These are phyloP conservation scores for Alternaria atra DNA, from an alignment of 2,329 filamentous ascomycete genomes.

Conservation along the genomic window DNA sequence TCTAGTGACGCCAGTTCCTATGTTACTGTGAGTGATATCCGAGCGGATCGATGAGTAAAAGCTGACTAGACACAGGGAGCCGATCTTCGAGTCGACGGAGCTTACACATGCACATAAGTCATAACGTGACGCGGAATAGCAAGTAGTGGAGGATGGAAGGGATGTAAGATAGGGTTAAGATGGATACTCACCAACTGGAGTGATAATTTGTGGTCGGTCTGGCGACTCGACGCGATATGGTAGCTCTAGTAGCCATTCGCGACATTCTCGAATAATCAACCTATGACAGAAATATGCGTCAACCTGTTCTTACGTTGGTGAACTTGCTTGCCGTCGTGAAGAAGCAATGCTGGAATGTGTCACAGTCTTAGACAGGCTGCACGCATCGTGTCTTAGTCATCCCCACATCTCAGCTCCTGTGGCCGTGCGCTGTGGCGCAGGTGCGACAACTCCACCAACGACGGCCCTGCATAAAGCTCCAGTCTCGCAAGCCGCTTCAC, in stretches of 20 bases:
- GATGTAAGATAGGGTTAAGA: not conserved
- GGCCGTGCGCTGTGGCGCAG: constrained; percentile 20
- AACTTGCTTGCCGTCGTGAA: not conserved
- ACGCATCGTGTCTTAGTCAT: constrained; percentile 15
- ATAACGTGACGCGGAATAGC: too few relatives aligned
- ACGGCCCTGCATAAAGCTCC: constrained; percentile 24
- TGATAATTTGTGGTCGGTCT: not conserved
- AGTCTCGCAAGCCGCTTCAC: constrained; percentile 23
- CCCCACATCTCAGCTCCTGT: constrained; percentile 15
- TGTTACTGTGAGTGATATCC: constrained; percentile 41
- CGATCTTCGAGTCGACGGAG: constrained; percentile 83
- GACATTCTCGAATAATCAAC: not conserved
- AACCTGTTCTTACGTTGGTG: not conserved
- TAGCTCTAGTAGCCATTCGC: not conserved
- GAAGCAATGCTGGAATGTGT: not conserved
- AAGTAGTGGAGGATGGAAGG: not conserved
- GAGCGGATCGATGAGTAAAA: not conserved
- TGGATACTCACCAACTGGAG: not conserved
- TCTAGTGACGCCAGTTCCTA: constrained; percentile 73
- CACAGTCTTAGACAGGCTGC: not conserved
- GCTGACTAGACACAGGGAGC: constrained; percentile 62
- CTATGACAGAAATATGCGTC: not conserved
- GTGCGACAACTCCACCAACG: constrained; percentile 15
- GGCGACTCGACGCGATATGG: not conserved
- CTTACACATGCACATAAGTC: constrained; percentile 78